Evolutionary conservation across 495 filamentous ascomycete genomes (phyloP).

Genomic region (Rhizodiscina lignyota): DNA sequence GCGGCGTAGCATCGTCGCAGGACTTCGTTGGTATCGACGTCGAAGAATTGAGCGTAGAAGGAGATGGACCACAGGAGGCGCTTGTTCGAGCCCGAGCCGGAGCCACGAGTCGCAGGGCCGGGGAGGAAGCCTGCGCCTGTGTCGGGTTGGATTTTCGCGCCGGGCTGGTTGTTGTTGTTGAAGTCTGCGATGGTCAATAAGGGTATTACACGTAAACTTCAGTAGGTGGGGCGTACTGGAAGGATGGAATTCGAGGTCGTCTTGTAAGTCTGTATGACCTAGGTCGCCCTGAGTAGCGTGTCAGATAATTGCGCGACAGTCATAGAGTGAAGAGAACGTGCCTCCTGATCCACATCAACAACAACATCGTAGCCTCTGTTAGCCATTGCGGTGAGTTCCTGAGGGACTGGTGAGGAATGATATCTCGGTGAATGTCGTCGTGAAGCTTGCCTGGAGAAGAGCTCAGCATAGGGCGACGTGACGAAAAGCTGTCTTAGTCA

Average conservation of each 20-base stretch:
- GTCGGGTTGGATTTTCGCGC: constrained; percentile 48
- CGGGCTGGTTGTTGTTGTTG: constrained; percentile 33
- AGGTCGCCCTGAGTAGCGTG: constrained; percentile 63
- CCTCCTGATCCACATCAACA: constrained; percentile 90
- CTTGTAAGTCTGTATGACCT: constrained; percentile 92
- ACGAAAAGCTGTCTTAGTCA: no score
- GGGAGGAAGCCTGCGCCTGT: constrained; percentile 25
- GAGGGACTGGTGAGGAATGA: no score
- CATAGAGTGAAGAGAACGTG: constrained; percentile 17
- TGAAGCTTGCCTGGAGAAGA: no score
- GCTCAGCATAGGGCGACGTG: no score
- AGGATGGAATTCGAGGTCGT: constrained; percentile 97
- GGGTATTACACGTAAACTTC: constrained; percentile 25
- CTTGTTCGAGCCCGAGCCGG: constrained; percentile 41
- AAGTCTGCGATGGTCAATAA: constrained; percentile 25
- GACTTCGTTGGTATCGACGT: constrained; percentile 84
- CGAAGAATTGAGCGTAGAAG: constrained; percentile 96
- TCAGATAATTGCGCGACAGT: no score
- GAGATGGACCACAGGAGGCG: constrained; percentile 79
- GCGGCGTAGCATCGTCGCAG: constrained; percentile 67
- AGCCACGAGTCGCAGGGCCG: constrained; percentile 4
- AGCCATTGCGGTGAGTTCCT: no score
- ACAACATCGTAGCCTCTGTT: constrained; percentile 90
- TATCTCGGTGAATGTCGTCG: no score
- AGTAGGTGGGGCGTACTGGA: constrained; percentile 40